These are phyloP conservation scores for Microstegium vimineum DNA, from an alignment of 176 grass and related monocot species.

Conservation along the genomic window DNA sequence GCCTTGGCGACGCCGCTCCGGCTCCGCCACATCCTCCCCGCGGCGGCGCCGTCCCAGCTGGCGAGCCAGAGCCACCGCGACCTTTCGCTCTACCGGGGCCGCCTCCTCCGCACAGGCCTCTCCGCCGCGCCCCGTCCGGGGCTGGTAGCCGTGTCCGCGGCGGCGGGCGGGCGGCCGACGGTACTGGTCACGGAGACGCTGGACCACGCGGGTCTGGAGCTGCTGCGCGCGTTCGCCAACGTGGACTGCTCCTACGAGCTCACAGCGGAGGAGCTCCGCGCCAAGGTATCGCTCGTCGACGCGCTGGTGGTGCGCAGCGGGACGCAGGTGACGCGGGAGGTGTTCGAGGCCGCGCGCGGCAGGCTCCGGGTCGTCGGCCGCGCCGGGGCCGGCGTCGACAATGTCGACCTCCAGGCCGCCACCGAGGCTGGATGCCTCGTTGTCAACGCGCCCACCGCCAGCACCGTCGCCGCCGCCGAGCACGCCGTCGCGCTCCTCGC, in stretches of 20 bases:
- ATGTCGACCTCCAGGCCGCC: constrained; percentile 89
- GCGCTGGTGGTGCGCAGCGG: constrained; percentile 75
- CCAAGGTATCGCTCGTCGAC: constrained; percentile 75
- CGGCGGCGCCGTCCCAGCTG: too few species aligned
- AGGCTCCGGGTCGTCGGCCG: constrained; percentile 65
- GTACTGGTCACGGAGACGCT: constrained; percentile 76
- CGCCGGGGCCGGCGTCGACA: constrained; percentile 84
- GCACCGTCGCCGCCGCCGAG: constrained; percentile 80
- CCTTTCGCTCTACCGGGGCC: not conserved
- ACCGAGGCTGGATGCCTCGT: constrained; percentile 80
- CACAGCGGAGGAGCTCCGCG: constrained; percentile 65
- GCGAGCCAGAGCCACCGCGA: not conserved
- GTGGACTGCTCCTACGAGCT: constrained; percentile 91
- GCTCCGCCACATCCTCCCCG: constrained; percentile 34
- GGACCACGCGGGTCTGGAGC: constrained; percentile 41
- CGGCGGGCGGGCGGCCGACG: constrained; percentile 31
- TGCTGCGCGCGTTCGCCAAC: constrained; percentile 55
- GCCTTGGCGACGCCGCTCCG: constrained; percentile 45
- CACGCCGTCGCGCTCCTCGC: constrained; percentile 74
- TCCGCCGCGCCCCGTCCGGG: not conserved
- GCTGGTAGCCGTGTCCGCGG: not conserved
- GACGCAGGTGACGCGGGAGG: constrained; percentile 65
- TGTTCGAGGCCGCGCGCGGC: constrained; percentile 80
- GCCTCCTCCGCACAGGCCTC: not conserved
- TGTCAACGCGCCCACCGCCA: constrained; percentile 82